Evolutionary conservation across 768 basidiomycete species (phyloP).

Genomic region (Tremella fuciformis): DNA sequence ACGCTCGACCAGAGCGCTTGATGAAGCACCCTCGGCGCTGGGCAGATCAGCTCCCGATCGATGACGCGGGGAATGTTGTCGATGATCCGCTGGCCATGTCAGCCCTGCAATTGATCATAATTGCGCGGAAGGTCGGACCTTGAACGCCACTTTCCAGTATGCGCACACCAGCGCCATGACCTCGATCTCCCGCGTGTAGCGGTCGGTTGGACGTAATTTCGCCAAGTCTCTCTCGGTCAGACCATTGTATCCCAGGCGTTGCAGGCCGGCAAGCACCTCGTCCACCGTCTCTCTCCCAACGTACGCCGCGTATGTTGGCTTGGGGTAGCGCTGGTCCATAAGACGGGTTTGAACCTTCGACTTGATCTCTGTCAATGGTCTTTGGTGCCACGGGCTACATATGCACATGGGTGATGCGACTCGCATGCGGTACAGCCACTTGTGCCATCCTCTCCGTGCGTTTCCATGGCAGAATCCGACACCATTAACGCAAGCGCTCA

Average conservation of each 20-base stretch:
- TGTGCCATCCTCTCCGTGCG: too few species aligned
- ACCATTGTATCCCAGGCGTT: background rate
- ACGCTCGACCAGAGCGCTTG: too few species aligned
- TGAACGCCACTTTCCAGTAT: conserved; percentile 61
- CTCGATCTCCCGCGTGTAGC: conserved; percentile 56
- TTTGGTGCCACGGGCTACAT: too few species aligned
- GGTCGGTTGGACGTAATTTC: conserved; percentile 33
- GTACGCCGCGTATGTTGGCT: too few species aligned
- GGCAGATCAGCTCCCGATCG: conserved; percentile 55
- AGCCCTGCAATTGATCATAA: too few species aligned
- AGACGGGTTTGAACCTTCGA: conserved; percentile 8
- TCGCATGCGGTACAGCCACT: too few species aligned
- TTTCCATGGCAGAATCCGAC: too few species aligned
- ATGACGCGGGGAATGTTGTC: conserved; percentile 60
- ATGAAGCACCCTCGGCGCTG: too few species aligned
- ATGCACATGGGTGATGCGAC: too few species aligned
- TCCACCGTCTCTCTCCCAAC: too few species aligned
- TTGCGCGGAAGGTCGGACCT: conserved; percentile 51
- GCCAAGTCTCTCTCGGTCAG: background rate
- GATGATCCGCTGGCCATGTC: conserved; percentile 56
- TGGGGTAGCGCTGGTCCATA: background rate
- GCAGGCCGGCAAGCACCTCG: background rate
- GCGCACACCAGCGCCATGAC: conserved; percentile 62
- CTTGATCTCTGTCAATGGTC: conserved; percentile 4
- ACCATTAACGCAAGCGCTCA: too few species aligned